Evolutionary conservation across 2,329 filamentous ascomycete genomes (phyloP).

Genomic region (Thelonectria blattea): DNA sequence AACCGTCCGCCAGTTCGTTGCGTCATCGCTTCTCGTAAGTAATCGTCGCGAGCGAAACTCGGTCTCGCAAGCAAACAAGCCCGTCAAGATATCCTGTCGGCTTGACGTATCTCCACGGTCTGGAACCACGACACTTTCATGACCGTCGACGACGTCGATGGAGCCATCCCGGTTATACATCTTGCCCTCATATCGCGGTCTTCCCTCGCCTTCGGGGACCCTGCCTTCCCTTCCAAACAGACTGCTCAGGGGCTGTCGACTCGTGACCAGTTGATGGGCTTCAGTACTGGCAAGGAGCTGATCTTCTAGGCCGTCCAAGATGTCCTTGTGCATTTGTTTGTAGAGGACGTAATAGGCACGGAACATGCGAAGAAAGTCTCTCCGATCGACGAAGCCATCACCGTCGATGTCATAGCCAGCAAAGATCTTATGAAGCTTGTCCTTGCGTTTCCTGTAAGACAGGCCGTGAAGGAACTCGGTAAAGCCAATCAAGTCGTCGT

Average conservation of each 20-base stretch:
- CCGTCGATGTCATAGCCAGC: constrained; percentile 89
- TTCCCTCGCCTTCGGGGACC: constrained; percentile 67
- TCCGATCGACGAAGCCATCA: constrained; percentile 83
- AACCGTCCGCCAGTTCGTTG: constrained; percentile 46
- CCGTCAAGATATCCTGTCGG: constrained; percentile 65
- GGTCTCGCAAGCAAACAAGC: constrained; percentile 52
- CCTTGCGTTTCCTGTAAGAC: constrained; percentile 70
- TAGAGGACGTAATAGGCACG: constrained; percentile 90
- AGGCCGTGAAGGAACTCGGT: constrained; percentile 88
- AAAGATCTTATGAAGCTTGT: constrained; percentile 77
- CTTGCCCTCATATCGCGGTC: constrained; percentile 68
- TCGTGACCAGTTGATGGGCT: constrained; percentile 76
- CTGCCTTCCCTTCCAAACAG: constrained; percentile 75
- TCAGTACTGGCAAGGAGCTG: constrained; percentile 78
- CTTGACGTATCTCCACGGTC: constrained; percentile 66
- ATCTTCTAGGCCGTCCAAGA: constrained; percentile 78
- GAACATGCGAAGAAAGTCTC: constrained; percentile 91
- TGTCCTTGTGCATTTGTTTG: constrained; percentile 86
- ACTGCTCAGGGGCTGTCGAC: constrained; percentile 76
- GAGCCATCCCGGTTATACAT: constrained; percentile 67
- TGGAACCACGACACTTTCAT: constrained; percentile 61
- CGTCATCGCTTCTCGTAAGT: constrained; percentile 40
- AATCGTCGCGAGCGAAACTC: constrained; percentile 40
- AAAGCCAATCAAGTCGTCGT: constrained; percentile 88
- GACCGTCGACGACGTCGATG: constrained; percentile 66